Conservation (phyloP, 257 asterid genomes). For the Fraxinus cuspidata region DNA sequence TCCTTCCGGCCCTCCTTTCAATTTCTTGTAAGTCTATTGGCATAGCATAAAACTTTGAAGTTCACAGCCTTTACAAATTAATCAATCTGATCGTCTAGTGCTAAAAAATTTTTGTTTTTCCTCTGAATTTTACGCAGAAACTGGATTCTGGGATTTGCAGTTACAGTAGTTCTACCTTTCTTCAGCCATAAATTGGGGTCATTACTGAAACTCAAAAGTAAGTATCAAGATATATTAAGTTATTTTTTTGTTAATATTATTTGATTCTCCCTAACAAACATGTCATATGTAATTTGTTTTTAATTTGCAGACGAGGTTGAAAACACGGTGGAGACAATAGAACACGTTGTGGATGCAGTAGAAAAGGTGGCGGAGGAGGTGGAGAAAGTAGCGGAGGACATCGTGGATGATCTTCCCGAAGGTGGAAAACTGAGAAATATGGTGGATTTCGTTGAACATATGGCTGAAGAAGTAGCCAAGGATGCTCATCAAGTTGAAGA, state of each 20-base stretch:
- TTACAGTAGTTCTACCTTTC: slow-evolving; percentile 15
- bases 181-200: slow-evolving; percentile 19
- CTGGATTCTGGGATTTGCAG: slow-evolving; percentile 13
- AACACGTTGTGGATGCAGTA: slow-evolving; percentile 47
- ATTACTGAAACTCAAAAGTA: slow-evolving; percentile 21
- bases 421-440: slow-evolving; percentile 41
- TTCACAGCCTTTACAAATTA: not conserved
- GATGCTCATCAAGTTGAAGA: slow-evolving; percentile 50
- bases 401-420: slow-evolving; percentile 46
- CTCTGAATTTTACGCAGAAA: not conserved
- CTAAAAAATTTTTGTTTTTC: not conserved
- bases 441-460: slow-evolving; percentile 45
- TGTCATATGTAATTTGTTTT: not conserved
- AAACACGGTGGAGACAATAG: slow-evolving; percentile 40
- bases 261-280: not conserved
- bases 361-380: slow-evolving; percentile 53
- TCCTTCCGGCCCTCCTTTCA: slow-evolving; percentile 39
- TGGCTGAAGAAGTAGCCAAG: slow-evolving; percentile 45
- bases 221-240: not conserved
- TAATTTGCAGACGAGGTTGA: slow-evolving; percentile 49
- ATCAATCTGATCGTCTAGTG: not conserved
- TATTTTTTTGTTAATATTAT: not conserved
- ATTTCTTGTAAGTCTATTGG: slow-evolving; percentile 35
- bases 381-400: slow-evolving; percentile 51
- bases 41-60: not conserved